A percentile compares a stretch with the other conserved stretches of the same genome.
Conservation (phyloP, 768 basidiomycete species). For the Trametes maxima region DNA sequence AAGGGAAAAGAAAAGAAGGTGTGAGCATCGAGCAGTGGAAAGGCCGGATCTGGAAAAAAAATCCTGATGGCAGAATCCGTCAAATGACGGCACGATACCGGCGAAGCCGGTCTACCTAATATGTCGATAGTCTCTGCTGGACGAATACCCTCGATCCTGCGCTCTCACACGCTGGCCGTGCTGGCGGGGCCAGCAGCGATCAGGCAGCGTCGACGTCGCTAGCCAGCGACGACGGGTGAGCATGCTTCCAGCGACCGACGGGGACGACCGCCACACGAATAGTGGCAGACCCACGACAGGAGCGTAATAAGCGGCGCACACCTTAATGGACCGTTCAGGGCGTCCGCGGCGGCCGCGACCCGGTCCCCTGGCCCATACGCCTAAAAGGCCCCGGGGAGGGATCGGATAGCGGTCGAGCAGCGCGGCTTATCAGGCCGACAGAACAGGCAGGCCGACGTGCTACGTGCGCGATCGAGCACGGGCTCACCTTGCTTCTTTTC, state of each 20-base stretch:
- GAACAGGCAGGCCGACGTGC: slow-evolving; percentile 8
- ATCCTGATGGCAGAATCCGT: slow-evolving; percentile 16
- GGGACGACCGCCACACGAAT: slow-evolving; percentile 1
- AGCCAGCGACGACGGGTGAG: background rate
- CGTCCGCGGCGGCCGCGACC: slow-evolving; percentile 13
- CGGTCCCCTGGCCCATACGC: background rate
- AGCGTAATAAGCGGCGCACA: slow-evolving; percentile 8
- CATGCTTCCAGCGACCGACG: background rate
- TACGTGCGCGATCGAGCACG: slow-evolving; percentile 10
- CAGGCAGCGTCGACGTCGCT: background rate
- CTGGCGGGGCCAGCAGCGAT: background rate
- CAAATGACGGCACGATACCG: slow-evolving; percentile 15
- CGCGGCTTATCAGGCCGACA: slow-evolving; percentile 15
- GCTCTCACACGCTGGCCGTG: background rate
- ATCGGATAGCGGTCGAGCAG: slow-evolving; percentile 11
- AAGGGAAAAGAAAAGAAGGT: background rate
- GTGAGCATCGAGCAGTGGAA: slow-evolving; percentile 1
- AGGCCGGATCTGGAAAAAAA: background rate
- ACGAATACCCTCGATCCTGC: background rate
- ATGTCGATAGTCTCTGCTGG: background rate
- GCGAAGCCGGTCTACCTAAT: slow-evolving; percentile 7
- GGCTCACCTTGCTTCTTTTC: slow-evolving; percentile 69
- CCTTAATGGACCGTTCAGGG: slow-evolving; percentile 13
- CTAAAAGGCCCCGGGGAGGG: slow-evolving; percentile 7
- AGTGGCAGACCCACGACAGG: slow-evolving; percentile 10